Evolutionary conservation across 129 eudicot species (phyloP), one percentile per base, ranked within the genome.

Genomic region (Artemisia annua): DNA sequence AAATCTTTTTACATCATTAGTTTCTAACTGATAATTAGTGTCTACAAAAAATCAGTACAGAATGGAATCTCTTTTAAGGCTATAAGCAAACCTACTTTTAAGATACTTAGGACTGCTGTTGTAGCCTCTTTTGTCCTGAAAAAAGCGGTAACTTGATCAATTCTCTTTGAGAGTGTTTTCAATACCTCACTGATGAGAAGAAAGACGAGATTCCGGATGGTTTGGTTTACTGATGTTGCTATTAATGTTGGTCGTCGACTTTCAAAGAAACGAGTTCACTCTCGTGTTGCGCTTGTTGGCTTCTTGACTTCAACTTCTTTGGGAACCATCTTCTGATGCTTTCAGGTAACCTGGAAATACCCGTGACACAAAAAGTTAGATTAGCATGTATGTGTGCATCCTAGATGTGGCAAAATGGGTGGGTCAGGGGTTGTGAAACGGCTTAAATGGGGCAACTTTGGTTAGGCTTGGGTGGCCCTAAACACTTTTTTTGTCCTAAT

Each of bases 241-340:
- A 80, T 78, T 73, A 72, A 71, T 19, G 83, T 73, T 81, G 88
- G 22, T 82, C 91, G 71, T 89, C 86, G 2, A 64, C 72, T 72
- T 78, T 89, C 67, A 92, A 71, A 15, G 92, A 78, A 44, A 85
- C 88, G n/a, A 87, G 83, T 81, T 92, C 98, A 70, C 96, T 85
- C 71, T 92, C 98, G 54, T 85, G 88, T 56, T 85, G 95, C 39
- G 82, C 78, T 72, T 85, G 98, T 78, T 85, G 91, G 44, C 86
- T 83, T 87, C 86, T 85, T 58, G 83, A 39, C 74, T 81, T 89
- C 39, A 83, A 72, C 73, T 76, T 82, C 83, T 79, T 84, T 0
- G 96, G 95, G 22, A 87, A 74, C 91, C 89, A 89, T 81, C 85
- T 92, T 49, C 88, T 78, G 7, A 87, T 63, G 51, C 94, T 81